Evolutionary conservation across 2,329 filamentous ascomycete species (phyloP).

Genomic region (Rhinocladiella similis): DNA sequence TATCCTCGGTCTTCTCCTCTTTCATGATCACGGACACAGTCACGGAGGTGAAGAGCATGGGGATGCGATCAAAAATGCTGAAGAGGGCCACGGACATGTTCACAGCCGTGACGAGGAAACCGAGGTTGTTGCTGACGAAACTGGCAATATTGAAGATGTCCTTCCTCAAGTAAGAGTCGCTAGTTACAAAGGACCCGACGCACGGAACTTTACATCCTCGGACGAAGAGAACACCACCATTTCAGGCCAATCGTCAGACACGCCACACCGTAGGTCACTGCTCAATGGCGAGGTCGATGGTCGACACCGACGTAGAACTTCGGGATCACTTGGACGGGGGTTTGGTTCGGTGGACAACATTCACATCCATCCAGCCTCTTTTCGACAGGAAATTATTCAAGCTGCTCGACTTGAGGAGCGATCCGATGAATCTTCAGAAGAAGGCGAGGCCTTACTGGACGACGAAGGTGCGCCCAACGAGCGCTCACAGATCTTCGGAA

Average conservation of each 20-base stretch:
- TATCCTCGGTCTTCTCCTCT: slow-evolving; percentile 81
- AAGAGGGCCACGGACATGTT: slow-evolving; percentile 54
- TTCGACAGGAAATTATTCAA: slow-evolving; percentile 88
- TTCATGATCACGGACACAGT: slow-evolving; percentile 88
- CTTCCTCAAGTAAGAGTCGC: slow-evolving; percentile 63
- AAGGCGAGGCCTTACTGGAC: slow-evolving; percentile 32
- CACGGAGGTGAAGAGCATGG: slow-evolving; percentile 59
- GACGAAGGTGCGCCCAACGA: slow-evolving; percentile 37
- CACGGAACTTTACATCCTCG: slow-evolving; percentile 27
- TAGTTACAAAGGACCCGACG: slow-evolving; percentile 37
- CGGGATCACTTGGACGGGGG: slow-evolving; percentile 59
- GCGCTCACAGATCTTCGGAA: slow-evolving; percentile 20
- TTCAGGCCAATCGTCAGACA: slow-evolving; percentile 31
- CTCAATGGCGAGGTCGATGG: slow-evolving; percentile 31
- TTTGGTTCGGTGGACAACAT: slow-evolving; percentile 65
- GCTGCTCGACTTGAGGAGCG: slow-evolving; percentile 66
- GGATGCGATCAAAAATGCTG: slow-evolving; percentile 48
- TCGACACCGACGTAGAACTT: slow-evolving; percentile 59
- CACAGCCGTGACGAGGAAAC: slow-evolving; percentile 34
- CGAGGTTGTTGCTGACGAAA: slow-evolving; percentile 53
- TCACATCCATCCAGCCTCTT: slow-evolving; percentile 83
- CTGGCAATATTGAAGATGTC: slow-evolving; percentile 61
- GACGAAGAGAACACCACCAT: slow-evolving; percentile 33
- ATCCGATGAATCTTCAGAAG: slow-evolving; percentile 52
- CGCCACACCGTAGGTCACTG: slow-evolving; percentile 32